A percentile compares a stretch with the other conserved stretches of the same genome.
These are phyloP conservation scores for Solanum aculeatissimum DNA, from an alignment of 305 asterid species.

Conservation along the genomic window DNA sequence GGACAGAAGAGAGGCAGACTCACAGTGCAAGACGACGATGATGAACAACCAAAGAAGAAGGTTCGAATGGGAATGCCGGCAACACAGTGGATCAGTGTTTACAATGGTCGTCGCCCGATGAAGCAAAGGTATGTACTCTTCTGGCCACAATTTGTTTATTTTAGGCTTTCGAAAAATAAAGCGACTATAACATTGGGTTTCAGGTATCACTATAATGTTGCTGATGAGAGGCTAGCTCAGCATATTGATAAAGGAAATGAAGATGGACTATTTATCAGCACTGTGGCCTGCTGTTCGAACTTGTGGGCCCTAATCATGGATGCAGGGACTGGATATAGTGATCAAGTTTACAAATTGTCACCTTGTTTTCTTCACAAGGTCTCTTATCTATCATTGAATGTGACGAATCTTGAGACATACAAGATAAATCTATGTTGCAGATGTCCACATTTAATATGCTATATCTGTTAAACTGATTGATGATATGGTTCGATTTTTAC, in stretches of 20 bases:
- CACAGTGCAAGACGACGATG: constrained; percentile 57
- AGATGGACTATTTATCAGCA: constrained; percentile 63
- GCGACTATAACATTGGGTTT: neutral
- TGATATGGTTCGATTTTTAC: neutral
- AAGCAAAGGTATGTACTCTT: constrained; percentile 51
- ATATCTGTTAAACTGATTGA: neutral
- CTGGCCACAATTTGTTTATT: neutral
- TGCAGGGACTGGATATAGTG: constrained; percentile 71
- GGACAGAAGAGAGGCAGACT: constrained; percentile 79
- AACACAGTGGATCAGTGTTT: constrained; percentile 79
- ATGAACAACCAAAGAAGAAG: constrained; percentile 80
- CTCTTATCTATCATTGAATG: neutral
- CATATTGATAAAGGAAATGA: constrained; percentile 70
- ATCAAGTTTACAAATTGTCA: constrained; percentile 67
- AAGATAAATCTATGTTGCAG: neutral
- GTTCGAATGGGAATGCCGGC: constrained; percentile 83
- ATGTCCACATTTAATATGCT: neutral
- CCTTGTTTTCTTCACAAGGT: constrained; percentile 80
- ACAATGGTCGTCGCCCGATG: constrained; percentile 84
- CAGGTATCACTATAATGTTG: constrained; percentile 85
- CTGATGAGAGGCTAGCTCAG: constrained; percentile 58
- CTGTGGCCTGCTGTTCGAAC: constrained; percentile 59
- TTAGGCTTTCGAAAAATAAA: neutral
- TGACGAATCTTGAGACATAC: neutral
- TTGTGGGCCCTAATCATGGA: constrained; percentile 93